Evolutionary conservation across 805 yeast species (phyloP).

Genomic region (Grigorovia humatica): DNA sequence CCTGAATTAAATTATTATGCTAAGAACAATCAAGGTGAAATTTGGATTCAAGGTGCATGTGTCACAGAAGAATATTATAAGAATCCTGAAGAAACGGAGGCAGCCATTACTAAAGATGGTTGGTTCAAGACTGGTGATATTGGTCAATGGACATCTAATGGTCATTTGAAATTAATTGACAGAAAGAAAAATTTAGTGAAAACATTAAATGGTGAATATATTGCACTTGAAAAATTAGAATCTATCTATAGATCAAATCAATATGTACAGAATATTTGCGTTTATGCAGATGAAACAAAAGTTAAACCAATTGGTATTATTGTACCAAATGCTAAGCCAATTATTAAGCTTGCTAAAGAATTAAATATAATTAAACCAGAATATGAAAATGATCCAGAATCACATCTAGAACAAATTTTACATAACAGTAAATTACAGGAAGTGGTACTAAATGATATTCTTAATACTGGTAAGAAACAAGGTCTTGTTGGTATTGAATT

Average conservation of each 20-base stretch:
- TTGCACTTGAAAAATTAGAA: constrained; percentile 92
- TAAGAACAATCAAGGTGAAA: constrained; percentile 87
- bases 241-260: constrained; percentile 78
- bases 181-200: constrained; percentile 93
- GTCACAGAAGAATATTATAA: constrained; percentile 71
- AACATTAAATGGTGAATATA: constrained; percentile 94
- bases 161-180: constrained; percentile 77
- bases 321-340: constrained; percentile 62
- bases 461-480: constrained; percentile 67
- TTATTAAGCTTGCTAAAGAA: constrained; percentile 51
- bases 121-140: constrained; percentile 98
- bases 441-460: constrained; percentile 47
- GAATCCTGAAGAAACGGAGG: constrained; percentile 71
- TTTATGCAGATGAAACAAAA: constrained; percentile 79
- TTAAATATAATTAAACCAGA: constrained; percentile 37
- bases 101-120: constrained; percentile 68
- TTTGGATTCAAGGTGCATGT: constrained; percentile 65
- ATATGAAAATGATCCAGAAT: constrained; percentile 29
- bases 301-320: constrained; percentile 90
- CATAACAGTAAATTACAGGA: constrained; percentile 45
- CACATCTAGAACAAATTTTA: constrained; percentile 34
- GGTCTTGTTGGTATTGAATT: constrained; percentile 83
- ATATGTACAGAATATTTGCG: constrained; percentile 72
- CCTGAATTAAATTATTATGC: constrained; percentile 87
- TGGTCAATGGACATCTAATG: constrained; percentile 80